Evolutionary conservation across 2,329 filamentous ascomycete species (phyloP).

Genomic region (Alternaria triticimaculans): DNA sequence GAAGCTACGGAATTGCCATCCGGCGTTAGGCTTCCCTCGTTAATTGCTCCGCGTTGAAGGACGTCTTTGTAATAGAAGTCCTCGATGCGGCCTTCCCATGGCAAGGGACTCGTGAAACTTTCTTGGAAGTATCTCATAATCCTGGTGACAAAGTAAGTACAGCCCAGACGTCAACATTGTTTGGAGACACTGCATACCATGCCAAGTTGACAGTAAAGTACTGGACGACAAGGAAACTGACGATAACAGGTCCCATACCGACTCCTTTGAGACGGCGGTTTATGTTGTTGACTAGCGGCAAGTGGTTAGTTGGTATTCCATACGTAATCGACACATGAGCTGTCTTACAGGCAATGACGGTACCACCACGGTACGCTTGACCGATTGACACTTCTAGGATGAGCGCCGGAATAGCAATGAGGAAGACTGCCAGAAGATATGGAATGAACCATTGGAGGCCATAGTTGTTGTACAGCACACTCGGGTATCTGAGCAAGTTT

Average conservation of each 20-base stretch:
- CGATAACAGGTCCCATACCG: conserved; percentile 60
- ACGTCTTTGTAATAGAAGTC: conserved; percentile 61
- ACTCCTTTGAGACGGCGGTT: conserved; percentile 61
- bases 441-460: conserved; percentile 68
- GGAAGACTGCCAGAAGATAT: conserved; percentile 62
- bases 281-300: conserved; percentile 51
- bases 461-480: conserved; percentile 66
- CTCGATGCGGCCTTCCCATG: conserved; percentile 59
- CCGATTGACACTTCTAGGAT: conserved; percentile 62
- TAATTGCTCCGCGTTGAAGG: conserved; percentile 55
- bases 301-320: background rate
- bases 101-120: conserved; percentile 62
- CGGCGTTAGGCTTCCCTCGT: conserved; percentile 41
- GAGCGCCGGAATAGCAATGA: conserved; percentile 63
- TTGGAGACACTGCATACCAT: conserved; percentile 38
- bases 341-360: conserved; percentile 56
- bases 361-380: conserved; percentile 63
- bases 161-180: background rate
- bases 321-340: background rate
- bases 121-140: conserved; percentile 66
- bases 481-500: conserved; percentile 65
- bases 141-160: conserved; percentile 22
- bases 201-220: conserved; percentile 65
- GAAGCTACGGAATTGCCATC: conserved; percentile 50
- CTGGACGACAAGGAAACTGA: conserved; percentile 60